Base-by-base conservation (phyloP, 1,139 yeast genomes). In the Taiozyma onychis region DNA sequence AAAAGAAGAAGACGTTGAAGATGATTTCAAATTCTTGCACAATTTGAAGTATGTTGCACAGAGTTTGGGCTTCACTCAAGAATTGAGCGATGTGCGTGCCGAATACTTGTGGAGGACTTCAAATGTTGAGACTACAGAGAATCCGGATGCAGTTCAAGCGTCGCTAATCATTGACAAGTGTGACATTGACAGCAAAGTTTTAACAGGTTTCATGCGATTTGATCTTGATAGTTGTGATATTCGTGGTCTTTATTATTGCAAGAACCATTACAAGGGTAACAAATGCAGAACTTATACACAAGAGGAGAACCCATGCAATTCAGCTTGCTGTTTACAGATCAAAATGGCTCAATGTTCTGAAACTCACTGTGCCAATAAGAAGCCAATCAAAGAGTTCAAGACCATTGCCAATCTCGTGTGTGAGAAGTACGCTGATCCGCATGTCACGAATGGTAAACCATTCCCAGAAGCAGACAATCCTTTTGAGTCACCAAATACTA, bases 201-300 rank as follows among this genome's bases (percentile, higher is more conserved):
- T 57, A 24, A 39, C 39, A 6, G 50, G 52, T 24, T 55, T 56
- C 42, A 34, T 57, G 44, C 53, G 50, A 16, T 53, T 57, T 35
- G 48, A 48, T 27, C 51, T 57, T 27, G 60, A 57, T 39, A 57
- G 59, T 37, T 60, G 63, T 53, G 63, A 60, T 46, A 50, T 59
- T 5, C 50, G 55, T n/a, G 60, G 54, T 10, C 46, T 60, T 26
- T 60, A 48, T 35, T 48, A 53, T 18, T 60, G 63, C 50, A 60
- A 58, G 39, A 59, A 57, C 43, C 53, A 53, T 9, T 57, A 50
- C 37, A 58, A 56, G 44, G 49, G 48, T 2, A 44, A 41, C 4
- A 52, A 51, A 18, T 60, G 63, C 43, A 44, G 39, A 27, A 47
- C 24, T 2, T 49, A 44, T 39, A 44, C 48, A 18, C 9, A 48